These are phyloP conservation scores for Alternaria angustiovoidea DNA, from an alignment of 2,329 filamentous ascomycete species.

Conservation along the genomic window DNA sequence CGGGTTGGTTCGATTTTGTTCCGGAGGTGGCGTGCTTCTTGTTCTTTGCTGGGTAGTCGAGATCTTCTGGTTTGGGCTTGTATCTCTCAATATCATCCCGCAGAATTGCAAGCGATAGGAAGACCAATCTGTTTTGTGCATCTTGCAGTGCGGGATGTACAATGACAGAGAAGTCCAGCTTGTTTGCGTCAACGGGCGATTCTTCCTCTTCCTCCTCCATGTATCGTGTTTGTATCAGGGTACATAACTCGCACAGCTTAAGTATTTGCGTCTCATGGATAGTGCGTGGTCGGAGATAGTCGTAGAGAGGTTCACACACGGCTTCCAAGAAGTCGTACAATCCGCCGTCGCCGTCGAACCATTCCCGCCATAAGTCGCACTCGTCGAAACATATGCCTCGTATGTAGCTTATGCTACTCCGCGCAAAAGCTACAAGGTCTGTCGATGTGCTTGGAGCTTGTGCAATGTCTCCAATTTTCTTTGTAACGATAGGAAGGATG, in stretches of 20 bases:
- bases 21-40: constrained; percentile 54
- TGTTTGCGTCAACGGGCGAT: constrained; percentile 59
- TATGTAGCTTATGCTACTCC: constrained; percentile 70
- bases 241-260: constrained; percentile 72
- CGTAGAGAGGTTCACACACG: constrained; percentile 72
- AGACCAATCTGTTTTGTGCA: constrained; percentile 71
- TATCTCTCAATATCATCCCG: constrained; percentile 72
- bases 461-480: constrained; percentile 65
- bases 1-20: constrained; percentile 53
- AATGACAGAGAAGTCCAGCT: constrained; percentile 68
- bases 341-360: constrained; percentile 69
- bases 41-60: constrained; percentile 68
- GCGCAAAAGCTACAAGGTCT: constrained; percentile 71
- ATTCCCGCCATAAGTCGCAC: constrained; percentile 71
- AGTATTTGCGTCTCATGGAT: constrained; percentile 73
- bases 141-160: constrained; percentile 73
- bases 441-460: constrained; percentile 67
- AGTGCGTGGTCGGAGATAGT: constrained; percentile 69
- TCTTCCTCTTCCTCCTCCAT: constrained; percentile 61
- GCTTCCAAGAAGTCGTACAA: constrained; percentile 73
- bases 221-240: constrained; percentile 70
- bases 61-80: constrained; percentile 69
- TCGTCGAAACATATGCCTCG: constrained; percentile 72
- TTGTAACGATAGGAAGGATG: constrained; percentile 68
- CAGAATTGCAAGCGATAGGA: constrained; percentile 69